Percentiles rank a stretch among this genome's conserved stretches.
Evolutionary conservation across 2,329 filamentous ascomycete species (phyloP).

Genomic region (Moelleriella libera): DNA sequence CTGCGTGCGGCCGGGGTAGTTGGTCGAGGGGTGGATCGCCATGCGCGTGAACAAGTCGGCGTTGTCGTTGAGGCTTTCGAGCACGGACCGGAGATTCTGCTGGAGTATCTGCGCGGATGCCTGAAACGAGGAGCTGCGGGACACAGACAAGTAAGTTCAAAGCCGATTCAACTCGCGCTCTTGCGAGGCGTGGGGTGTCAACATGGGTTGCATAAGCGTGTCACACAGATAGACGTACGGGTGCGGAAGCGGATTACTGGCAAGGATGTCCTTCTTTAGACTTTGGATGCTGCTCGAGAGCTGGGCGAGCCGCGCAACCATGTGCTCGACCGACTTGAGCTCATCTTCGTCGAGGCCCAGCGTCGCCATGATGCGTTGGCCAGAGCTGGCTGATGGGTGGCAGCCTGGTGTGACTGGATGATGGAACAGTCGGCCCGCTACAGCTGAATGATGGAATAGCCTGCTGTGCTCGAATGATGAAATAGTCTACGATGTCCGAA

Average conservation of each 20-base stretch:
- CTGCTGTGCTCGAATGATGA: too few relatives aligned
- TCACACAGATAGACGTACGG: constrained; percentile 32
- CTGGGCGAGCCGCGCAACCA: constrained; percentile 52
- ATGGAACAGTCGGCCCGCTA: too few relatives aligned
- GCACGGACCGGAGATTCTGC: constrained; percentile 53
- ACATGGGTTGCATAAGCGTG: too few relatives aligned
- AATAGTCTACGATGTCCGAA: too few relatives aligned
- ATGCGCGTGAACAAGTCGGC: constrained; percentile 53
- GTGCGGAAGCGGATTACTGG: constrained; percentile 51
- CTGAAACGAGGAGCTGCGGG: constrained; percentile 51
- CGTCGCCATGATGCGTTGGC: background rate
- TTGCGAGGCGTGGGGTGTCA: too few relatives aligned
- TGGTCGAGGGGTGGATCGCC: constrained; percentile 62
- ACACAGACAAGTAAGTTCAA: background rate
- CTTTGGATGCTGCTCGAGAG: constrained; percentile 55
- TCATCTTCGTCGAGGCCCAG: constrained; percentile 32
- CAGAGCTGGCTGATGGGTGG: too few relatives aligned
- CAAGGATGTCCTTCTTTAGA: constrained; percentile 44
- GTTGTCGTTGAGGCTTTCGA: constrained; percentile 50
- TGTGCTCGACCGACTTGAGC: constrained; percentile 56
- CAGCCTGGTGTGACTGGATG: too few relatives aligned
- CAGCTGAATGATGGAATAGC: too few relatives aligned
- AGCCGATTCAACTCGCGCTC: too few relatives aligned
- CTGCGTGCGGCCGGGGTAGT: constrained; percentile 57
- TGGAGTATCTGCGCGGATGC: constrained; percentile 59